Evolutionary conservation across 2,329 filamentous ascomycete species (phyloP).

Genomic region (Aspergillus sp.): DNA sequence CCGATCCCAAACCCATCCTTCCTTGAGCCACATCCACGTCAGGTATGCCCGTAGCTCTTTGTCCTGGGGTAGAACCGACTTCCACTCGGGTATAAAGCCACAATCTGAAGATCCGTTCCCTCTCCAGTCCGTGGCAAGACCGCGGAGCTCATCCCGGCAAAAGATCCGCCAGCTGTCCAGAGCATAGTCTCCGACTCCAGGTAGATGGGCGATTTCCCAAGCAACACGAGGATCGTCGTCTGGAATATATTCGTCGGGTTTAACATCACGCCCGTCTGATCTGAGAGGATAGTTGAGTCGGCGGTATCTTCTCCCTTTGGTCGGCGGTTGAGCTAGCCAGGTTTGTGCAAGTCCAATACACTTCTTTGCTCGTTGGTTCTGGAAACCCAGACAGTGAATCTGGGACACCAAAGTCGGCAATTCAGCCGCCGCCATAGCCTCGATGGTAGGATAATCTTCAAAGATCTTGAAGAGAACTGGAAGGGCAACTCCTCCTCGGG

Average conservation of each 20-base stretch:
- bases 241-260: constrained; percentile 47
- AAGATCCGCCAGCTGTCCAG: constrained; percentile 93
- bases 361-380: constrained; percentile 63
- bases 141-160: constrained; percentile 75
- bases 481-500: constrained; percentile 69
- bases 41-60: constrained; percentile 88
- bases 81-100: constrained; percentile 83
- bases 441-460: constrained; percentile 64
- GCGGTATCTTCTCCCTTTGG: constrained; percentile 55
- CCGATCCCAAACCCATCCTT: constrained; percentile 80
- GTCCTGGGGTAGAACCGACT: constrained; percentile 75
- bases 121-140: constrained; percentile 64
- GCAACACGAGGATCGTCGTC: constrained; percentile 53
- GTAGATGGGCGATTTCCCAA: constrained; percentile 86
- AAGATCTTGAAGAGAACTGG: constrained; percentile 72
- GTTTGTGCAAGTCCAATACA: constrained; percentile 68
- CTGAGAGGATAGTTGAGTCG: constrained; percentile 56
- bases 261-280: constrained; percentile 50
- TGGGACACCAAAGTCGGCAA: constrained; percentile 57
- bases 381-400: constrained; percentile 71
- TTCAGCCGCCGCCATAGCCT: constrained; percentile 59
- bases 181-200: constrained; percentile 73
- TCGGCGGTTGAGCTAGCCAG: constrained; percentile 67
- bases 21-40: constrained; percentile 87
- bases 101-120: constrained; percentile 49